phyloP scores from a whole-genome alignment of 768 basidiomycete species.

The Pulveroboletus sp. region DNA sequence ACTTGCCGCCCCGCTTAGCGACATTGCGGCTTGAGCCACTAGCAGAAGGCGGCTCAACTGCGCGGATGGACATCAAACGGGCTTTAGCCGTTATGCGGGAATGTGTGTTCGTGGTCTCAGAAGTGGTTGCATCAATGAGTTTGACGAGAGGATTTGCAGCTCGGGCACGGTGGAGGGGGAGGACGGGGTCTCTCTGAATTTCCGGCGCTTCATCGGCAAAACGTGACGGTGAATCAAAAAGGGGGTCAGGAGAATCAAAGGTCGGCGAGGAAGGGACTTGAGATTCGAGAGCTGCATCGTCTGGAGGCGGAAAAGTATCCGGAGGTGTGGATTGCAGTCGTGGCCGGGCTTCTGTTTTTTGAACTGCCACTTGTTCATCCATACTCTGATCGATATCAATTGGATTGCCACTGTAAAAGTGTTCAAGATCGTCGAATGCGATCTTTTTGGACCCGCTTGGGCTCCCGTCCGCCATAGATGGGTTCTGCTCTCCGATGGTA shows the following conservation, averaged over 20 bases:
- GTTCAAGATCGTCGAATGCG: constrained; percentile 28
- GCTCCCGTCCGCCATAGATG: constrained; percentile 1
- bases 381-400: constrained; percentile 29
- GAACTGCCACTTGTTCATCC: constrained; percentile 12
- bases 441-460: constrained; percentile 6
- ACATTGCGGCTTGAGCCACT: constrained; percentile 6
- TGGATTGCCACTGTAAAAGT: constrained; percentile 26
- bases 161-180: constrained; percentile 43
- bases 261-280: constrained; percentile 11
- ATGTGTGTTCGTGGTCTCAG: constrained; percentile 24
- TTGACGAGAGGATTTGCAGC: constrained; percentile 52
- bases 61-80: constrained; percentile 32
- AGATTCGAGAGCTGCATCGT: neutral
- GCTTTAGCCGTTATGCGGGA: constrained; percentile 49
- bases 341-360: neutral
- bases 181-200: neutral
- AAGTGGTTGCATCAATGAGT: constrained; percentile 37
- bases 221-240: constrained; percentile 26
- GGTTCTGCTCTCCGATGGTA: constrained; percentile 1
- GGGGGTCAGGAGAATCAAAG: constrained; percentile 18
- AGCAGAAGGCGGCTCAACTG: constrained; percentile 6
- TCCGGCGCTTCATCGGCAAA: constrained; percentile 6
- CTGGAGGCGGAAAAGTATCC: neutral
- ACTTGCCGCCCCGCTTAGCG: constrained; percentile 26
- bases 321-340: constrained; percentile 1